Evolutionary conservation across 2,329 filamentous ascomycete genomes (phyloP).

Genomic region (Zarea fungicola): DNA sequence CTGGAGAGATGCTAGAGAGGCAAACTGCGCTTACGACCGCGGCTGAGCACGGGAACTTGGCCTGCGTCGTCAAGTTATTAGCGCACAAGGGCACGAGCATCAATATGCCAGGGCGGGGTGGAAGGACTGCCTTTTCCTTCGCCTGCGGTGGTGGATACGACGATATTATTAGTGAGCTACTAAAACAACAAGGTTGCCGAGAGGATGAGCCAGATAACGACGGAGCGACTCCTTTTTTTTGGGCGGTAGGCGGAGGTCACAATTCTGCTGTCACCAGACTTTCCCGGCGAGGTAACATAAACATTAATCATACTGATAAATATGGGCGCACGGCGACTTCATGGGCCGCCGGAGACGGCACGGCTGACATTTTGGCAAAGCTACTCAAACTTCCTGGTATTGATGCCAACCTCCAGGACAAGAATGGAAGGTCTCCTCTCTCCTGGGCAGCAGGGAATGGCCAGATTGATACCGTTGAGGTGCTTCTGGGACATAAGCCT

Average conservation of each 20-base stretch:
- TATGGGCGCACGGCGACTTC: conserved; percentile 27
- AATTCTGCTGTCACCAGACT: conserved; percentile 20
- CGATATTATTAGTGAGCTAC: conserved; percentile 24
- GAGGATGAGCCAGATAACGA: conserved; percentile 22
- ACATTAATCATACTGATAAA: conserved; percentile 28
- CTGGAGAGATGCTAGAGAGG: conserved; percentile 7
- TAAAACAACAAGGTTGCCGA: conserved; percentile 17
- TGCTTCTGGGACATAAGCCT: conserved; percentile 25
- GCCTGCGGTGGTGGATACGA: conserved; percentile 27
- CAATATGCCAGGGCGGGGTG: conserved; percentile 18
- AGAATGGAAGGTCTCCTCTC: conserved; percentile 25
- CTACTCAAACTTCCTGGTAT: conserved; percentile 22
- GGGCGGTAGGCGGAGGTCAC: conserved; percentile 24
- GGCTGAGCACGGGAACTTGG: conserved; percentile 23
- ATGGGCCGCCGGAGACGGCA: conserved; percentile 29
- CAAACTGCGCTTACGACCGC: conserved; percentile 27
- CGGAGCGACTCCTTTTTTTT: conserved; percentile 28
- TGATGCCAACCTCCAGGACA: conserved; percentile 24
- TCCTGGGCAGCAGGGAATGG: conserved; percentile 27
- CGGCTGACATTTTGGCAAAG: conserved; percentile 18
- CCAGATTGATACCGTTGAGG: conserved; percentile 18
- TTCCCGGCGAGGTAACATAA: conserved; percentile 18
- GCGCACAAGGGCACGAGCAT: conserved; percentile 20
- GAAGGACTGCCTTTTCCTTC: conserved; percentile 28
- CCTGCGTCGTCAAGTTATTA: conserved; percentile 23